Conservation (phyloP, 106 monocot genomes). For the Cymbidium sinense region DNA sequence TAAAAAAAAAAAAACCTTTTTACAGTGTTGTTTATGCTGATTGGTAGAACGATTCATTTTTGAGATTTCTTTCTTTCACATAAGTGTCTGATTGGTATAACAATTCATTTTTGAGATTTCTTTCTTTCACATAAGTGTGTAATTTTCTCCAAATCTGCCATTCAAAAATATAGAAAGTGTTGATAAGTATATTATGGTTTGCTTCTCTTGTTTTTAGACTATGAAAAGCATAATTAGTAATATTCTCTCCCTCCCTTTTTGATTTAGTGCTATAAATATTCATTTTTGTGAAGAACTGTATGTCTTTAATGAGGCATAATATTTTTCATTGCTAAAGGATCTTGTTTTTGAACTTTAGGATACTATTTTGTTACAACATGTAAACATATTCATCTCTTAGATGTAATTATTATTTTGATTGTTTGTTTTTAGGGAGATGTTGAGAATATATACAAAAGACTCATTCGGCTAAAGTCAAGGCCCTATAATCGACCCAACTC, state of each 20-base stretch:
- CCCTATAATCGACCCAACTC: constrained; percentile 19
- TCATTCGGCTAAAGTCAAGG: constrained; percentile 46
- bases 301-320: not conserved
- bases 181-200: not conserved
- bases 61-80: not conserved
- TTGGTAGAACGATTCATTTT: not conserved
- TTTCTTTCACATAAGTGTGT: not conserved
- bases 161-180: not conserved
- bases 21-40: not conserved
- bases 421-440: constrained; percentile 43
- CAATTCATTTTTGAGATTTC: not conserved
- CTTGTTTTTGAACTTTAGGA: not conserved
- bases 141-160: not conserved
- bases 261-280: not conserved
- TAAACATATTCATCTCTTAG: not conserved
- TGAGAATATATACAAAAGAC: constrained; percentile 54
- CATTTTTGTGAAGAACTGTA: not conserved
- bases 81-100: not conserved
- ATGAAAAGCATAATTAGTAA: not conserved
- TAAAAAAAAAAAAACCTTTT: not conserved
- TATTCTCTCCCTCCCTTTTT: not conserved
- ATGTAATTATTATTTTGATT: not conserved
- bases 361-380: not conserved
- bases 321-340: not conserved
- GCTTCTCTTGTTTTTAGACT: not conserved